Percentiles rank a stretch among this genome's conserved stretches.
Conservation (phyloP, 208 protist species). For the Lotmaria passim region DNA sequence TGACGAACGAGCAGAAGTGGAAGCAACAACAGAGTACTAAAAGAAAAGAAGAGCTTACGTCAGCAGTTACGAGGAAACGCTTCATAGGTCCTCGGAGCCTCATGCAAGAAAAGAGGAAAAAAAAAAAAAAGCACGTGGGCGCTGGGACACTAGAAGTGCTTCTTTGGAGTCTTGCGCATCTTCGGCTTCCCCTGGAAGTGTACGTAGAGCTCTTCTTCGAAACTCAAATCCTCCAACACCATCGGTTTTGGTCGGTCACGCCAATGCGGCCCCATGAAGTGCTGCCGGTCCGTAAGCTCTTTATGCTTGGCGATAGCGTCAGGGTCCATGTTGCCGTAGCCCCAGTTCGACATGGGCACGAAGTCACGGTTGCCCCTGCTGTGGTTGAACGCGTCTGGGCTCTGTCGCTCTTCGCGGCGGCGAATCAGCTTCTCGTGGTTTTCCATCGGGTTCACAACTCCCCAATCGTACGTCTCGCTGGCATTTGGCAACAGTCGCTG, state of each 20-base stretch:
- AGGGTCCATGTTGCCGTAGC: slow-evolving; percentile 89
- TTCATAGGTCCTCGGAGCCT: too few species aligned
- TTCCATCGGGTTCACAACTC: slow-evolving; percentile 82
- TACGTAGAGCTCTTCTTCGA: slow-evolving; percentile 90
- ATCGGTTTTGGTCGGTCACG: slow-evolving; percentile 81
- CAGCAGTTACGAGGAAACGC: too few species aligned
- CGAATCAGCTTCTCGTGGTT: slow-evolving; percentile 70
- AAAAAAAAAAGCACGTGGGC: not conserved
- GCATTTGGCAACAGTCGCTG: slow-evolving; percentile 82
- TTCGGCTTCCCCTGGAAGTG: slow-evolving; percentile 88
- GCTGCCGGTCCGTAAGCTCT: slow-evolving; percentile 83
- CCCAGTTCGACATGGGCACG: slow-evolving; percentile 94
- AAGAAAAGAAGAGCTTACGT: too few species aligned
- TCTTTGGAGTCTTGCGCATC: slow-evolving; percentile 91
- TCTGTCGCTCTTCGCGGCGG: slow-evolving; percentile 65
- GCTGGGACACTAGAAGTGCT: slow-evolving; percentile 58
- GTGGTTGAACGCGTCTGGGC: slow-evolving; percentile 82
- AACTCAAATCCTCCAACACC: slow-evolving; percentile 86
- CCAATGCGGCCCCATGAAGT: slow-evolving; percentile 90
- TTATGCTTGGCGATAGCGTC: slow-evolving; percentile 88
- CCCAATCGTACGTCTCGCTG: slow-evolving; percentile 86
- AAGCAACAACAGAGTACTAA: too few species aligned
- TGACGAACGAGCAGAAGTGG: too few species aligned
- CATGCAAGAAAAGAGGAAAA: slow-evolving; percentile 1
- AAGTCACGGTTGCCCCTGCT: slow-evolving; percentile 80